Conservation (phyloP, 805 yeast species). For the Saccharomycopsis fibuligera region DNA sequence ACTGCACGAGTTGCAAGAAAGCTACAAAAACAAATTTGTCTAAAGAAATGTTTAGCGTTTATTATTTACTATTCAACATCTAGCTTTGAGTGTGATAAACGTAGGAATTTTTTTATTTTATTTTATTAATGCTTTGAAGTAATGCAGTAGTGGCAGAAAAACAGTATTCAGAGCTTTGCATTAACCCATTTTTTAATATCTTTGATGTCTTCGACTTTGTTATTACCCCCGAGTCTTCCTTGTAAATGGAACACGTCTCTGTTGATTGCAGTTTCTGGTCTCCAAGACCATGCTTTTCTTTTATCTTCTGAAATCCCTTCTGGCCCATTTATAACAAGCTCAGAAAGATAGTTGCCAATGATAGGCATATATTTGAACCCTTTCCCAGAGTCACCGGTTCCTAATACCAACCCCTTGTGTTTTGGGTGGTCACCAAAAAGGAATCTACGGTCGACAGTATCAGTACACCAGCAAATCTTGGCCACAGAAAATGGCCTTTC, state of each 20-base stretch:
- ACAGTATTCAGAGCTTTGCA: too few relatives aligned
- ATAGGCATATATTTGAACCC: conserved; percentile 34
- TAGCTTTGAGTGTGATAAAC: too few relatives aligned
- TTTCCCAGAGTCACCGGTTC: conserved; percentile 35
- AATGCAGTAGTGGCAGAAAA: too few relatives aligned
- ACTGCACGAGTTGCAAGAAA: too few relatives aligned
- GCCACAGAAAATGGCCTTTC: conserved; percentile 26
- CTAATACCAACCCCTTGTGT: conserved; percentile 26
- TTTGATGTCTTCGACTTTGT: conserved; percentile 27
- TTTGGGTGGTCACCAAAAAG: conserved; percentile 30
- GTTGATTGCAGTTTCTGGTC: conserved; percentile 28
- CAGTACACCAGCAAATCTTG: conserved; percentile 35
- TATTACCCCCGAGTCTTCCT: conserved; percentile 29
- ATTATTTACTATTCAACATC: too few relatives aligned
- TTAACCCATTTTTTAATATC: conserved; percentile 27
- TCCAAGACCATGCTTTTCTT: conserved; percentile 31
- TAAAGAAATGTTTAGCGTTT: too few relatives aligned
- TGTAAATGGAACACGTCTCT: conserved; percentile 19
- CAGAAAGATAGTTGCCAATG: conserved; percentile 30
- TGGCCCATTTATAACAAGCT: conserved; percentile 29
- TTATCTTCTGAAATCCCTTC: conserved; percentile 25
- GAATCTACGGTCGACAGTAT: conserved; percentile 31
- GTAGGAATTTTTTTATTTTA: too few relatives aligned
- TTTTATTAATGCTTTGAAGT: too few relatives aligned
- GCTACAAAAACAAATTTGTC: too few relatives aligned